Base-by-base conservation (phyloP, 192 early-diverging fungal genomes). In the Linnemannia exigua region DNA sequence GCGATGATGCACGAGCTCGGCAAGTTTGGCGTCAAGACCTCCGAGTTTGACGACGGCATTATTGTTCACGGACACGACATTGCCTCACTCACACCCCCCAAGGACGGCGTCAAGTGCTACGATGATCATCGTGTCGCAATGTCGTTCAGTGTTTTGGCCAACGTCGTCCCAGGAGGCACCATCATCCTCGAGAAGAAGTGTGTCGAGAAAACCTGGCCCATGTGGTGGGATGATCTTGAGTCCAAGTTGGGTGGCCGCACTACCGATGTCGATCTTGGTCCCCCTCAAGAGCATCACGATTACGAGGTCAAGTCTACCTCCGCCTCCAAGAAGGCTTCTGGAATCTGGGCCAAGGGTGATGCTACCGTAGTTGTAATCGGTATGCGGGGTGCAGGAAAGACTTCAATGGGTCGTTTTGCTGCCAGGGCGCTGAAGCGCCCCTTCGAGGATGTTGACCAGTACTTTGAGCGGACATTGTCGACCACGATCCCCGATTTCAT, bases 191-290 rank as follows among this genome's bases (percentile, higher is more conserved):
- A 99, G 88, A 97, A 97, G 87, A 95, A 97, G 80, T 99, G 98
- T 86, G 98, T 99, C 8, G 98, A 97, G 84, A 99, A 99, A 91
- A 99, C 98, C 1, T 99, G 98, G 98, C 98, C 98, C 35, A 93
- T 90, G 68, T 99, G 98, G 98, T 99, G 98, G 98, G 98, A 99
- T 75, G 93, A 95, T 52, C 90, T 99, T 15, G 95, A 96, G 66
- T 91, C 93, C 77, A 93, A 93, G 35, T 88, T 99, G 50, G 94
- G 94, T 31, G 94, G 94, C 11, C 87, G 88, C 9, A 80, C 89
- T 5, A 80, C 89, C 8, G 96, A 95, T 70, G 66, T 92, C 46
- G 91, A 95, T 84, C 87, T 86, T 41, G 90, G 88, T 35, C 67
- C 86, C 68, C 66, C 70, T 35, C 36, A 67, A 5, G 69, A 90